These are phyloP conservation scores for Paraurostyla sp. DNA, from an alignment of 73 alveolate species.

Conservation along the genomic window DNA sequence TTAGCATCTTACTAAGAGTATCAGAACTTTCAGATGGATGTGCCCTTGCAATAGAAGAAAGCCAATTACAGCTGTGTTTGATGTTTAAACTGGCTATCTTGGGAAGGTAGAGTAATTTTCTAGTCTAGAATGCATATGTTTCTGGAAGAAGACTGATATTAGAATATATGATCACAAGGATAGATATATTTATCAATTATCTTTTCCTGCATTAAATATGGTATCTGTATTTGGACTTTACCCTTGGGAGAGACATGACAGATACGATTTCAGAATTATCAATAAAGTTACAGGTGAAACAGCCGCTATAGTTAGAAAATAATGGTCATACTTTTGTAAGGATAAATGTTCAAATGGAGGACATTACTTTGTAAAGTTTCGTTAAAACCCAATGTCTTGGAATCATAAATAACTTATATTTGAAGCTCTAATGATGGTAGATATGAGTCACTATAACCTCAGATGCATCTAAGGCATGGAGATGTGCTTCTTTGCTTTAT, in stretches of 20 bases:
- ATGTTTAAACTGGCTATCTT: background rate
- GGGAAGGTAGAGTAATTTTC: slow-evolving; percentile 29
- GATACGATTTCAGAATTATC: background rate
- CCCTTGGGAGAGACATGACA: slow-evolving; percentile 47
- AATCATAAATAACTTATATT: slow-evolving; percentile 7
- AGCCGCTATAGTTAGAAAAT: slow-evolving; percentile 10
- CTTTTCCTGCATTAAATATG: slow-evolving; percentile 5
- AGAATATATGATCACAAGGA: slow-evolving; percentile 35
- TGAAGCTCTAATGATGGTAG: slow-evolving; percentile 40
- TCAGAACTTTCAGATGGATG: slow-evolving; percentile 54
- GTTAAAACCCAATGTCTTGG: slow-evolving; percentile 30
- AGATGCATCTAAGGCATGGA: background rate
- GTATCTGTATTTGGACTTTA: slow-evolving; percentile 8
- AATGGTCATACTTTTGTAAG: slow-evolving; percentile 29
- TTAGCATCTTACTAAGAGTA: background rate
- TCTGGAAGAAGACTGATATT: background rate
- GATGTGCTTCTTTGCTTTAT: background rate
- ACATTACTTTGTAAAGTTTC: slow-evolving; percentile 5
- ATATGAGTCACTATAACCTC: slow-evolving; percentile 32
- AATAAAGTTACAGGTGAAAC: background rate
- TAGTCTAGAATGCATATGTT: background rate
- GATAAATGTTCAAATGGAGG: slow-evolving; percentile 54
- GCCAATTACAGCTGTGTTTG: slow-evolving; percentile 43
- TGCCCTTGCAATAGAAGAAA: slow-evolving; percentile 36
- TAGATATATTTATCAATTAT: background rate